Evolutionary conservation across 192 early-diverging fungal species (phyloP).

Genomic region (Rhizophagus sp.): DNA sequence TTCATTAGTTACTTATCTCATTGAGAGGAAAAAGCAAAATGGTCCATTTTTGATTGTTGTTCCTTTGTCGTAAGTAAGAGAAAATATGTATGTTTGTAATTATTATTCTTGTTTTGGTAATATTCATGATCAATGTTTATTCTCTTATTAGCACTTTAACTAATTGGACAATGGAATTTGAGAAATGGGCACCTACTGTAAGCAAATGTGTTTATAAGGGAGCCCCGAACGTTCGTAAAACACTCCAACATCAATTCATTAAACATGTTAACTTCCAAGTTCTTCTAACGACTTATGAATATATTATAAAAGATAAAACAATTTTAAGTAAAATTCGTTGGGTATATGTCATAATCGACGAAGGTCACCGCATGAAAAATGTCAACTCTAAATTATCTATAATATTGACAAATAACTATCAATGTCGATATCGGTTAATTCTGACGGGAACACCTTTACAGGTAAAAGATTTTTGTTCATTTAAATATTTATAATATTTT

Average conservation of each 20-base stretch:
- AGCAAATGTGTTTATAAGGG: slow-evolving; percentile 94
- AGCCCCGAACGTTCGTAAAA: slow-evolving; percentile 68
- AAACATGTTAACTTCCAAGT: slow-evolving; percentile 86
- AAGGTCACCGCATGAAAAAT: slow-evolving; percentile 99
- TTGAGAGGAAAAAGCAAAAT: slow-evolving; percentile 91
- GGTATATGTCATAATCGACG: slow-evolving; percentile 98
- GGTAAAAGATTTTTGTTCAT: slow-evolving; percentile 37
- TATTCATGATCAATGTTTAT: neutral
- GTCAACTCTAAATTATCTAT: slow-evolving; percentile 81
- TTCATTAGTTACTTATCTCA: slow-evolving; percentile 92
- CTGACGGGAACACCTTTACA: slow-evolving; percentile 98
- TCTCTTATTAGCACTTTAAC: slow-evolving; percentile 68
- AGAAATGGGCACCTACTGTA: slow-evolving; percentile 94
- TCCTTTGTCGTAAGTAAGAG: slow-evolving; percentile 74
- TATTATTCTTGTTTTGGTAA: slow-evolving; percentile 45
- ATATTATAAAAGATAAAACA: slow-evolving; percentile 90
- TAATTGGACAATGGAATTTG: slow-evolving; percentile 97
- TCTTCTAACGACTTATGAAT: slow-evolving; percentile 96
- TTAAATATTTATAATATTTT: neutral
- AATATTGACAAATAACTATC: slow-evolving; percentile 88
- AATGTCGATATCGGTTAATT: slow-evolving; percentile 88
- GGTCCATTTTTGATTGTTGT: slow-evolving; percentile 97
- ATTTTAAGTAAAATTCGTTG: slow-evolving; percentile 90
- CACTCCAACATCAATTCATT: slow-evolving; percentile 69
- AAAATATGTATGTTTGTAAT: neutral